These are phyloP conservation scores for Dujonia santamariae DNA, from an alignment of 1,139 yeast genomes.

Conservation along the genomic window DNA sequence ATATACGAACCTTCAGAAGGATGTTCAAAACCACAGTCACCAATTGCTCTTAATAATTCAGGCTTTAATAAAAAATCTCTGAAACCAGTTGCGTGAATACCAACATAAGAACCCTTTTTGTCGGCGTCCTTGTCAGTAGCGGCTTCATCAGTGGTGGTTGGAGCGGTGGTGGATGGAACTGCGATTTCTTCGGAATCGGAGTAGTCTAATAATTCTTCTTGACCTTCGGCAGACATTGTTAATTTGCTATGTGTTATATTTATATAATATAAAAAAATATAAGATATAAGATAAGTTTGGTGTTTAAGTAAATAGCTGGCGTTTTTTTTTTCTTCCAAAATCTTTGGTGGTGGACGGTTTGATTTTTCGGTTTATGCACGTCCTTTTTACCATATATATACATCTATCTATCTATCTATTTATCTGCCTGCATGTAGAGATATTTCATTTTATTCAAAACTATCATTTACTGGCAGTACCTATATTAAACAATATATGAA, in stretches of 20 bases:
- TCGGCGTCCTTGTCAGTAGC: slow-evolving; percentile 55
- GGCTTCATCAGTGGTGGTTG: slow-evolving; percentile 49
- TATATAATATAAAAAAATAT: slow-evolving; percentile 3
- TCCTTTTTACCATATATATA: too few relatives aligned
- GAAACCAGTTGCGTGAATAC: slow-evolving; percentile 97
- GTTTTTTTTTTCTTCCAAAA: not conserved
- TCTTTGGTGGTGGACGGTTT: not conserved
- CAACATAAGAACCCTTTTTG: slow-evolving; percentile 96
- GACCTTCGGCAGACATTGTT: slow-evolving; percentile 87
- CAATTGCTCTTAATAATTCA: slow-evolving; percentile 94
- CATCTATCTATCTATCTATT: too few relatives aligned
- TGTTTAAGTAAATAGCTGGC: not conserved
- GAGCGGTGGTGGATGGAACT: slow-evolving; percentile 64
- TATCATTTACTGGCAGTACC: too few relatives aligned
- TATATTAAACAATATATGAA: too few relatives aligned
- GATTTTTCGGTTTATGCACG: slow-evolving; percentile 1
- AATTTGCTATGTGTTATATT: slow-evolving; percentile 11
- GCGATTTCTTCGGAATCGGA: slow-evolving; percentile 96
- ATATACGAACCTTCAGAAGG: slow-evolving; percentile 92
- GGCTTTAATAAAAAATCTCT: slow-evolving; percentile 96
- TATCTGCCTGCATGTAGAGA: too few relatives aligned
- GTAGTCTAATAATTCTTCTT: slow-evolving; percentile 98
- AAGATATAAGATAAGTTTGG: not conserved
- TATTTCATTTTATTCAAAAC: too few relatives aligned
- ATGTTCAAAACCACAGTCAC: slow-evolving; percentile 99